phyloP scores from a whole-genome alignment of 768 basidiomycete genomes.

The Collybia mongolica region DNA sequence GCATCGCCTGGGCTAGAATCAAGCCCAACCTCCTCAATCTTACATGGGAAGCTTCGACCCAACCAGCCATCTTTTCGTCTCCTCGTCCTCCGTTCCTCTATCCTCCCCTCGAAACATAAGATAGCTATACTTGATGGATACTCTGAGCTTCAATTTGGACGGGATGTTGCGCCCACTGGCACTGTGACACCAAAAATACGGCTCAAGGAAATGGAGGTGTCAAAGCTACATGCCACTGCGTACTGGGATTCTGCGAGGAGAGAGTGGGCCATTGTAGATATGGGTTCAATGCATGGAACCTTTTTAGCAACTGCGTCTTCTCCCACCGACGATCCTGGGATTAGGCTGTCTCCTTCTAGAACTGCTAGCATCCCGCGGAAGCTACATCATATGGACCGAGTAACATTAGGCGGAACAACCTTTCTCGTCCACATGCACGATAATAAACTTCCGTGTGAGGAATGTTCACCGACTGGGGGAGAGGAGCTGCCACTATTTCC shows the following conservation, averaged over 20 bases:
- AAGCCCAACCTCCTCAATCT: slow-evolving; percentile 3
- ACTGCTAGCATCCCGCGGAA: slow-evolving; percentile 67
- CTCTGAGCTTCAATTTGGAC: slow-evolving; percentile 69
- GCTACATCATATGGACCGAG: slow-evolving; percentile 60
- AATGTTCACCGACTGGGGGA: slow-evolving; percentile 50
- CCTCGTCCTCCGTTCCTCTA: slow-evolving; percentile 52
- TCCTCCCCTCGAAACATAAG: slow-evolving; percentile 51
- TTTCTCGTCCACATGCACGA: slow-evolving; percentile 72
- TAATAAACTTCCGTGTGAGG: slow-evolving; percentile 56
- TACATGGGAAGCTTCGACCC: slow-evolving; percentile 11
- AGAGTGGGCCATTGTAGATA: slow-evolving; percentile 78
- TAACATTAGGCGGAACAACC: slow-evolving; percentile 70
- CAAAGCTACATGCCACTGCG: slow-evolving; percentile 74
- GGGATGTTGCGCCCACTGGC: slow-evolving; percentile 57
- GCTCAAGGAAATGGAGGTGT: slow-evolving; percentile 82
- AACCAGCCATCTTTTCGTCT: slow-evolving; percentile 46
- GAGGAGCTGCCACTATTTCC: slow-evolving; percentile 64
- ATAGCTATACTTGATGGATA: slow-evolving; percentile 46
- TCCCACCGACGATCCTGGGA: slow-evolving; percentile 26
- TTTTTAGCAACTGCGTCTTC: slow-evolving; percentile 44
- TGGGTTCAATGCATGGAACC: slow-evolving; percentile 86
- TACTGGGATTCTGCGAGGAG: slow-evolving; percentile 63
- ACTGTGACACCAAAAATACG: slow-evolving; percentile 61
- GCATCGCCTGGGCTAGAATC: slow-evolving; percentile 2
- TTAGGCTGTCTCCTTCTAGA: slow-evolving; percentile 62